These are phyloP conservation scores for Sapria himalayana DNA, from an alignment of 345 rosid species.

Conservation along the genomic window DNA sequence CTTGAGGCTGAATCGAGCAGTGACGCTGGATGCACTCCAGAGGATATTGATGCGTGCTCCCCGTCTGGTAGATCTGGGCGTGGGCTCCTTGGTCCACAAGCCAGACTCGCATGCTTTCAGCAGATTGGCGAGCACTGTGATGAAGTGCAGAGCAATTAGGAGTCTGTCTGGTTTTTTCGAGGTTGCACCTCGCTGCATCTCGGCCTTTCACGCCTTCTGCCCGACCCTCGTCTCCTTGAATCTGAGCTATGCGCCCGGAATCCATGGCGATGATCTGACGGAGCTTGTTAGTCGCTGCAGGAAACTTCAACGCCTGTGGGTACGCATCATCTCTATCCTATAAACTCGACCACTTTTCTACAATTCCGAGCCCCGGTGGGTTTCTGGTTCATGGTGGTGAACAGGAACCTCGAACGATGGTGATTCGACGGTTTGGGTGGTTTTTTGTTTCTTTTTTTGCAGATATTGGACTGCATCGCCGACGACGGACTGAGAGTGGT, in stretches of 20 bases:
- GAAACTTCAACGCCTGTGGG: slow-evolving; percentile 79
- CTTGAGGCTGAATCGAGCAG: slow-evolving; percentile 62
- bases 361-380: too few relatives aligned
- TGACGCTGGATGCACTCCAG: slow-evolving; percentile 47
- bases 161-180: slow-evolving; percentile 85
- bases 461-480: slow-evolving; percentile 86
- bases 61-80: slow-evolving; percentile 66
- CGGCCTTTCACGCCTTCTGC: slow-evolving; percentile 45
- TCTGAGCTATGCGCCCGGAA: slow-evolving; percentile 70
- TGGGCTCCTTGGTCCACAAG: slow-evolving; percentile 56
- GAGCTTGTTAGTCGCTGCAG: slow-evolving; percentile 41
- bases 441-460: slow-evolving; percentile 10
- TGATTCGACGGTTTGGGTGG: too few relatives aligned
- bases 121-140: slow-evolving; percentile 25
- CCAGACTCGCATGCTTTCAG: slow-evolving; percentile 34
- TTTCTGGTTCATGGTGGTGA: too few relatives aligned
- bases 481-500: slow-evolving; percentile 70
- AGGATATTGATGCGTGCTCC: slow-evolving; percentile 48
- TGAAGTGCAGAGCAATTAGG: slow-evolving; percentile 32
- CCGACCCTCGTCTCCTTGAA: slow-evolving; percentile 42
- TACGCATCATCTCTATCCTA: too few relatives aligned
- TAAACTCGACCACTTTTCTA: too few relatives aligned
- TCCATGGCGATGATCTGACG: slow-evolving; percentile 36
- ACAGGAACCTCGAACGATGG: too few relatives aligned
- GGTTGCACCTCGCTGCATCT: slow-evolving; percentile 36